These are phyloP conservation scores for Fusarium mangiferae DNA, from an alignment of 2,329 filamentous ascomycete species.

Conservation along the genomic window DNA sequence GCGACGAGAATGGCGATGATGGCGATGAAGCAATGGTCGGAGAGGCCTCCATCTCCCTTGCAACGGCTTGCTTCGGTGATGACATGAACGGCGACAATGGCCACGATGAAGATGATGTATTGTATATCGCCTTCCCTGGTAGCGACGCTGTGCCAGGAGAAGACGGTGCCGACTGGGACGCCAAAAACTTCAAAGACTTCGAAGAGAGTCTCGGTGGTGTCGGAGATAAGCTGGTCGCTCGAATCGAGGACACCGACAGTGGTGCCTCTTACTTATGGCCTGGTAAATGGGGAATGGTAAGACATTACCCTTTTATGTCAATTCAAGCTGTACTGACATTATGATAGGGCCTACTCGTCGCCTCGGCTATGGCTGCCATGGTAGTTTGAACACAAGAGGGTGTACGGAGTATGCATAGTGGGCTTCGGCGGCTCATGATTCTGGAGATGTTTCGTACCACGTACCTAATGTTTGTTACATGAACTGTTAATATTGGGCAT, in stretches of 20 bases:
- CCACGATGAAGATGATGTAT: conserved; percentile 65
- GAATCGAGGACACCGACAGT: conserved; percentile 39
- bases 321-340: conserved; percentile 9
- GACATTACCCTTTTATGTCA: neutral
- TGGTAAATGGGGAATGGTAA: conserved; percentile 10
- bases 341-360: conserved; percentile 38
- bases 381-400: conserved; percentile 34
- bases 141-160: conserved; percentile 65
- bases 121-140: conserved; percentile 71
- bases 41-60: conserved; percentile 67
- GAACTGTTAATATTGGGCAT: neutral
- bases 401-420: conserved; percentile 33
- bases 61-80: conserved; percentile 65
- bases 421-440: neutral
- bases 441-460: neutral
- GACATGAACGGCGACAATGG: conserved; percentile 65
- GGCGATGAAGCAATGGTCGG: conserved; percentile 60
- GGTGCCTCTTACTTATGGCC: conserved; percentile 11
- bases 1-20: conserved; percentile 68
- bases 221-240: conserved; percentile 62
- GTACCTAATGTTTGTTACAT: neutral
- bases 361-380: conserved; percentile 38
- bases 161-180: conserved; percentile 64
- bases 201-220: conserved; percentile 61
- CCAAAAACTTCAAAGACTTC: conserved; percentile 60